Percentiles rank a stretch among this genome's conserved stretches.
Conservation (phyloP, 1,139 yeast species). For the Suzukiozyma palmioleophila region DNA sequence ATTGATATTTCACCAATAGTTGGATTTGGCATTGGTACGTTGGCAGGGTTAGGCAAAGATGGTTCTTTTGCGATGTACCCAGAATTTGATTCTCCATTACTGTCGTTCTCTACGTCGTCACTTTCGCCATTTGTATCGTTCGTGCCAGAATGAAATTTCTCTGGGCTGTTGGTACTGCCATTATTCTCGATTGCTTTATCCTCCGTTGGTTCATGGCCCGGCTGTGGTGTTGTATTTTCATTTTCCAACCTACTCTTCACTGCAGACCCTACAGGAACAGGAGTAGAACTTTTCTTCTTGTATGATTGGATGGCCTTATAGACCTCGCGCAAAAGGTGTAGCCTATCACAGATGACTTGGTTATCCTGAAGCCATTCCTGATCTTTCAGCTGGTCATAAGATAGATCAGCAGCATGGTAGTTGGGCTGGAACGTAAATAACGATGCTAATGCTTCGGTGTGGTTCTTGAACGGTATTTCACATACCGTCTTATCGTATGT, state of each 20-base stretch:
- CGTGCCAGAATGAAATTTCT: too few species aligned
- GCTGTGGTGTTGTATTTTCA: too few species aligned
- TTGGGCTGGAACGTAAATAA: background rate
- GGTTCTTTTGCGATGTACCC: too few species aligned
- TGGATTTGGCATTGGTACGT: too few species aligned
- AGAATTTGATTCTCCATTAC: too few species aligned
- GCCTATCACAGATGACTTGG: slow-evolving; percentile 22
- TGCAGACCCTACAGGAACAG: background rate
- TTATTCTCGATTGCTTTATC: too few species aligned
- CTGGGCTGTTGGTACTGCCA: too few species aligned
- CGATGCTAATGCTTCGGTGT: slow-evolving; percentile 6
- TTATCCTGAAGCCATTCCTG: slow-evolving; percentile 24
- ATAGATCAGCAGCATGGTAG: background rate
- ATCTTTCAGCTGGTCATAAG: slow-evolving; percentile 9
- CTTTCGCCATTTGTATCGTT: too few species aligned
- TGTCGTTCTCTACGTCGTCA: too few species aligned
- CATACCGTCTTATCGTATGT: background rate
- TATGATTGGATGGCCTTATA: slow-evolving; percentile 23
- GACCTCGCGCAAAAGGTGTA: slow-evolving; percentile 28
- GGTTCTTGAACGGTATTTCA: slow-evolving; percentile 5
- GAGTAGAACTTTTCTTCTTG: slow-evolving; percentile 14
- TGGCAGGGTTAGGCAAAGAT: too few species aligned
- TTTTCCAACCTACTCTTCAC: background rate
- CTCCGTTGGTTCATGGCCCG: too few species aligned
- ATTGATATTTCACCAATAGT: too few species aligned